Evolutionary conservation across 1,284 basidiomycete species (phyloP).

Genomic region (Ceratorhiza oryzae-sativae): DNA sequence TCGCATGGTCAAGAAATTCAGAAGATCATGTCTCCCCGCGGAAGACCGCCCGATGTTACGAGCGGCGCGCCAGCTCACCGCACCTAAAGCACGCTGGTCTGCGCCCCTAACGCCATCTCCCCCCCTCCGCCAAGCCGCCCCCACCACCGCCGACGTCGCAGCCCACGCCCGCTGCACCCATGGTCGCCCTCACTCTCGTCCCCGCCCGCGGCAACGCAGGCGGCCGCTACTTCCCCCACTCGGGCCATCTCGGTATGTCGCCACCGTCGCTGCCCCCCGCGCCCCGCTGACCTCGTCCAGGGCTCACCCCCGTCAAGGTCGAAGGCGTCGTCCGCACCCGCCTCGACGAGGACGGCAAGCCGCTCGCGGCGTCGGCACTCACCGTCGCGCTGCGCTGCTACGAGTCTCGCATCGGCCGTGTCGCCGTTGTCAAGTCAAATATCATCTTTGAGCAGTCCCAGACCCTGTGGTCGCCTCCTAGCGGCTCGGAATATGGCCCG

Average conservation of each 20-base stretch:
- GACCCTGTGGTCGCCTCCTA: constrained; percentile 63
- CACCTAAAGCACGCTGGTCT: constrained; percentile 10
- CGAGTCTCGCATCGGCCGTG: constrained; percentile 69
- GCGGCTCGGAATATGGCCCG: constrained; percentile 59
- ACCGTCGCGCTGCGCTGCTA: constrained; percentile 77
- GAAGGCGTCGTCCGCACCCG: constrained; percentile 77
- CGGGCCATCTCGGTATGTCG: constrained; percentile 66
- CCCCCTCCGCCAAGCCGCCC: not conserved
- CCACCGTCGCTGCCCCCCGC: not conserved
- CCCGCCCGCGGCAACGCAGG: constrained; percentile 65
- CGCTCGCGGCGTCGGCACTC: constrained; percentile 66
- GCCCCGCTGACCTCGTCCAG: not conserved
- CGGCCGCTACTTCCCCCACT: constrained; percentile 73
- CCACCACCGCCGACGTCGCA: not conserved
- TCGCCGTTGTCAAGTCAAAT: constrained; percentile 64
- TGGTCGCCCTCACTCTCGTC: constrained; percentile 45
- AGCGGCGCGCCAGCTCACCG: constrained; percentile 34
- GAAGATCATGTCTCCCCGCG: constrained; percentile 16
- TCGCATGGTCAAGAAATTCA: constrained; percentile 24
- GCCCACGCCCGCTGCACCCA: constrained; percentile 36
- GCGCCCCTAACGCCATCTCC: constrained; percentile 25
- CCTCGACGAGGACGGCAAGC: constrained; percentile 72
- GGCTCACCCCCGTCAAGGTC: constrained; percentile 76
- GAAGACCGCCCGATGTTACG: constrained; percentile 14
- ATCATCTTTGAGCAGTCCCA: constrained; percentile 70